Evolutionary conservation across 352 stramenopile genomes (phyloP).

Genomic region (Phytophthora citricola): DNA sequence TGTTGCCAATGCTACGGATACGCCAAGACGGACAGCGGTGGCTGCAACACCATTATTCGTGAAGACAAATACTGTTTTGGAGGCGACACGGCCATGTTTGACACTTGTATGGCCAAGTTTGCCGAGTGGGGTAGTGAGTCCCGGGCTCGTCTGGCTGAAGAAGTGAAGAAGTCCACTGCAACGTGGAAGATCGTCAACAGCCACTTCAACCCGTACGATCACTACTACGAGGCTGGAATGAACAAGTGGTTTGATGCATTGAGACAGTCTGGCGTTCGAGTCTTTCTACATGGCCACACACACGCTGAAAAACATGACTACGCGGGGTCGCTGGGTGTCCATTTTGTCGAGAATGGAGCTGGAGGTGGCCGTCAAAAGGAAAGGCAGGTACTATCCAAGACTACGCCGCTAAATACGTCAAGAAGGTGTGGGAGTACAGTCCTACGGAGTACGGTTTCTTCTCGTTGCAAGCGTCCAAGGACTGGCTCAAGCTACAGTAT

Average conservation of each 20-base stretch:
- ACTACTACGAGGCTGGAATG: slow-evolving; percentile 16
- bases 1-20: slow-evolving; percentile 32
- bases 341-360: slow-evolving; percentile 70
- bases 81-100: slow-evolving; percentile 13
- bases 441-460: slow-evolving; percentile 33
- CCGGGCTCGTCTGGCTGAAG: slow-evolving; percentile 1
- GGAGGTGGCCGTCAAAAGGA: slow-evolving; percentile 60
- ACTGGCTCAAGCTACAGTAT: slow-evolving; percentile 53
- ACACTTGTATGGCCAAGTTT: slow-evolving; percentile 15
- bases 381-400: slow-evolving; percentile 52
- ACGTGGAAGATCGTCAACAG: slow-evolving; percentile 29
- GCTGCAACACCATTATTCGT: slow-evolving; percentile 7
- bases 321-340: slow-evolving; percentile 39
- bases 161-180: slow-evolving; percentile 17
- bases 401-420: slow-evolving; percentile 45
- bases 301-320: slow-evolving; percentile 59
- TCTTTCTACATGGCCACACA: slow-evolving; percentile 39
- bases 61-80: slow-evolving; percentile 17
- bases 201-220: slow-evolving; percentile 21
- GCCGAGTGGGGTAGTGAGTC: slow-evolving; percentile 13
- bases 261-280: slow-evolving; percentile 37
- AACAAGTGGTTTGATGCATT: slow-evolving; percentile 11
- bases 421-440: slow-evolving; percentile 52
- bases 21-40: slow-evolving; percentile 4
- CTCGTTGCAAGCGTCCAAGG: slow-evolving; percentile 42